Conservation (phyloP, 2,329 filamentous ascomycete species). For the Xylariaceae sp. region DNA sequence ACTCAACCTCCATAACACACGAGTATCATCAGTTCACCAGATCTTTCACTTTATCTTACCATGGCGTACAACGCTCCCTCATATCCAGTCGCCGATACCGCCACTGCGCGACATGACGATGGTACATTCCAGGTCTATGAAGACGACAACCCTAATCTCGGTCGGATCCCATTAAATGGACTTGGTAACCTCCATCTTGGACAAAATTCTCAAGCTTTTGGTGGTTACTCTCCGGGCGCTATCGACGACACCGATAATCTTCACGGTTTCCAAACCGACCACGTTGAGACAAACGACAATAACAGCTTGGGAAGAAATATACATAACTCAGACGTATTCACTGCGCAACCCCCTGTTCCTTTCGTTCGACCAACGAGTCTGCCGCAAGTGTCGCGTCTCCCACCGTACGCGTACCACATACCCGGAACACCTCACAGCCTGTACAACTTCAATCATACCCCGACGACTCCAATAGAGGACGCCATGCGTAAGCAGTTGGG, state of each 20-base stretch:
- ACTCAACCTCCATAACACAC: background rate
- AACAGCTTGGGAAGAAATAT: too few species aligned
- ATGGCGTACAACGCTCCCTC: background rate
- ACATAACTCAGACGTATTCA: too few species aligned
- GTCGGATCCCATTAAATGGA: too few species aligned
- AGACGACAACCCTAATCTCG: background rate
- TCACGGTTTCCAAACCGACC: too few species aligned
- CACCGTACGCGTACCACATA: too few species aligned
- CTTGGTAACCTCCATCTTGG: too few species aligned
- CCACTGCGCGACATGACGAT: too few species aligned
- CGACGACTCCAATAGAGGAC: background rate
- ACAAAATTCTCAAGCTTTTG: background rate
- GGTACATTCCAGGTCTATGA: background rate
- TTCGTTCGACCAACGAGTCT: background rate
- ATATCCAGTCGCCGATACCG: background rate
- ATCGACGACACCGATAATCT: too few species aligned
- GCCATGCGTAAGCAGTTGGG: background rate
- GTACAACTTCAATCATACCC: background rate
- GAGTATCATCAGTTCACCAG: background rate
- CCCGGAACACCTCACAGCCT: too few species aligned
- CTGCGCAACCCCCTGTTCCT: background rate
- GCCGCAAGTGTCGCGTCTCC: background rate
- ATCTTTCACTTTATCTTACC: background rate
- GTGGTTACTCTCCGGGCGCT: too few species aligned
- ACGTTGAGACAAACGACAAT: too few species aligned